Evolutionary conservation across 805 yeast genomes (phyloP), one percentile per base, ranked within the genome.

Genomic region (Zygotorulaspora florentina): DNA sequence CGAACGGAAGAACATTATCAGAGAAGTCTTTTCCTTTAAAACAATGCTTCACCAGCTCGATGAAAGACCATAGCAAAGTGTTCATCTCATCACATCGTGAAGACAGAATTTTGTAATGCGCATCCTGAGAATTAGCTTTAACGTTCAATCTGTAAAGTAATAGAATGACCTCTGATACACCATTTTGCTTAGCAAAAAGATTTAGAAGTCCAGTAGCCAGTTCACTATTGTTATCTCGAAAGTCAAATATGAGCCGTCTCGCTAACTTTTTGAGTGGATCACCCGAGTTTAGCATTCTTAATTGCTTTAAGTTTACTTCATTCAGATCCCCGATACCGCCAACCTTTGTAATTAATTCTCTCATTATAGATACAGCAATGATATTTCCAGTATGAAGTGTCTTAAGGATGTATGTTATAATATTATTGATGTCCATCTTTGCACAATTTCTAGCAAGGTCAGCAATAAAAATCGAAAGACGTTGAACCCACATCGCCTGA

Each of bases 401-500:
- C 54, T 83, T 85, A 34, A 83, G 57, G 7, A 85, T 64, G 57
- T 75, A 84, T 2, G 69, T 66, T 12, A 88, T 59, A 10, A 91
- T 66, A 3, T 91, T 87, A 3, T 69, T 62, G 30, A 86, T 58
- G 54, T 83, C 82, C 68, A 91, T 79, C 2, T 51, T 64, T 47
- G 30, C 79, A 69, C 69, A 81, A 71, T 37, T 73, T 62, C 54
- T 76, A 65, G 63, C 87, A 3, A 89, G 66, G 45, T 83, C 80
- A 0, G 95, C 95, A 42, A 87, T 78, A 59, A 91, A 90, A 1
- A 80, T 70, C 0, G 96, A 77, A 27, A 91, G 70, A 17, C 95
- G 85, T 55, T 85, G 93, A 28, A 89, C 74, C 98, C 98, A 91
- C 54, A 77, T 81, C 20, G 85, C 72, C 46, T 86, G 90, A 55